phyloP scores from a whole-genome alignment of 148 eudicot genomes.

The Arctostaphylos glauca region DNA sequence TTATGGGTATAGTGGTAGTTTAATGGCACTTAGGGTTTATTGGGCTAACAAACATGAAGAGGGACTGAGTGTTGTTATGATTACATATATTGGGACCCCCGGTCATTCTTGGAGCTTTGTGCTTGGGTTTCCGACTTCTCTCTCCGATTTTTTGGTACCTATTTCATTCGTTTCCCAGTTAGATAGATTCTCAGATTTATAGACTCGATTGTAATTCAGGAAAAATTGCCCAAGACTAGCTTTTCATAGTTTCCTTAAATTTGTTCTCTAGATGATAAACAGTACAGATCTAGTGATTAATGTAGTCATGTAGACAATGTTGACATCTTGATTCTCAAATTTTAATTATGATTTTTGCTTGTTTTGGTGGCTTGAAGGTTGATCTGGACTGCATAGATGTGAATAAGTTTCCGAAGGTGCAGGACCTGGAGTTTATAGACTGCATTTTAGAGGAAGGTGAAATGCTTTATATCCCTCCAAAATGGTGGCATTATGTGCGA shows the following conservation, averaged over 20 bases:
- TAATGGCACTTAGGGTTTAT: not conserved
- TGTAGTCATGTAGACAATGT: not conserved
- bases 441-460: constrained; percentile 96
- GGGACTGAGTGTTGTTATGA: not conserved
- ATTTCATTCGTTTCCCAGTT: not conserved
- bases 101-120: not conserved
- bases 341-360: not conserved
- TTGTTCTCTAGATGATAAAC: not conserved
- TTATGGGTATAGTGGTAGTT: not conserved
- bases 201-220: not conserved
- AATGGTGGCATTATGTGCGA: constrained; percentile 98
- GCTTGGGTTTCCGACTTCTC: constrained; percentile 2
- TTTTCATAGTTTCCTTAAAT: not conserved
- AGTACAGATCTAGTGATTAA: not conserved
- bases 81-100: not conserved
- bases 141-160: not conserved
- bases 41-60: not conserved
- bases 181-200: not conserved
- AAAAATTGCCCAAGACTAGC: not conserved
- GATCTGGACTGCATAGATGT: constrained; percentile 81
- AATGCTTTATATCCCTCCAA: constrained; percentile 98
- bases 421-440: constrained; percentile 80
- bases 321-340: not conserved
- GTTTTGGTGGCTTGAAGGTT: constrained; percentile 46
- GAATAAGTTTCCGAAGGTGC: constrained; percentile 58